These are phyloP conservation scores for Boechera retrofracta DNA, from an alignment of 345 rosid genomes.

Conservation along the genomic window DNA sequence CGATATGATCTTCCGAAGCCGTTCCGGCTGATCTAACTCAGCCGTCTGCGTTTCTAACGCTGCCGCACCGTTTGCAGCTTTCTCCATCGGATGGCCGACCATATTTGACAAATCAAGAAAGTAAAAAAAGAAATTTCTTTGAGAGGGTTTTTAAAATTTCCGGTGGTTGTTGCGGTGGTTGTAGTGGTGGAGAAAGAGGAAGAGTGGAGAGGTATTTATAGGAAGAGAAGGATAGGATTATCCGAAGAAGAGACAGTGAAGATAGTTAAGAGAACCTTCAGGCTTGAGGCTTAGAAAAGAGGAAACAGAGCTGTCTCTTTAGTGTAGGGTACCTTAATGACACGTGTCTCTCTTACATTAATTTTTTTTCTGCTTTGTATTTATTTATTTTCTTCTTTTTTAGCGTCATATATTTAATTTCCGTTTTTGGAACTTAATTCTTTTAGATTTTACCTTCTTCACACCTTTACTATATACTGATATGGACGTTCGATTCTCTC, in stretches of 20 bases:
- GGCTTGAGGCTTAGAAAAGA: slow-evolving; percentile 27
- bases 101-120: neutral
- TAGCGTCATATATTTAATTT: slow-evolving; percentile 21
- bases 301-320: slow-evolving; percentile 4
- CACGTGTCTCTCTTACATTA: slow-evolving; percentile 39
- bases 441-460: slow-evolving; percentile 21
- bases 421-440: slow-evolving; percentile 32
- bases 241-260: slow-evolving; percentile 34
- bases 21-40: slow-evolving; percentile 40
- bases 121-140: neutral
- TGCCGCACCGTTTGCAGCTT: slow-evolving; percentile 36
- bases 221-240: slow-evolving; percentile 42
- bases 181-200: slow-evolving; percentile 34
- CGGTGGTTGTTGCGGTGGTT: slow-evolving; percentile 35
- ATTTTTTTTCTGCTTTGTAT: neutral
- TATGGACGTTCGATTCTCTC: slow-evolving; percentile 40
- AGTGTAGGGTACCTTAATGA: slow-evolving; percentile 20
- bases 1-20: slow-evolving; percentile 56
- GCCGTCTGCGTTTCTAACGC: slow-evolving; percentile 37
- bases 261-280: slow-evolving; percentile 1
- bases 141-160: neutral
- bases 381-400: neutral
- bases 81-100: slow-evolving; percentile 43
- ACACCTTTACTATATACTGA: slow-evolving; percentile 12
- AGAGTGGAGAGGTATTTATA: slow-evolving; percentile 41